These are phyloP conservation scores for Corinectria fuckeliana DNA, from an alignment of 2,329 filamentous ascomycete genomes.

Conservation along the genomic window DNA sequence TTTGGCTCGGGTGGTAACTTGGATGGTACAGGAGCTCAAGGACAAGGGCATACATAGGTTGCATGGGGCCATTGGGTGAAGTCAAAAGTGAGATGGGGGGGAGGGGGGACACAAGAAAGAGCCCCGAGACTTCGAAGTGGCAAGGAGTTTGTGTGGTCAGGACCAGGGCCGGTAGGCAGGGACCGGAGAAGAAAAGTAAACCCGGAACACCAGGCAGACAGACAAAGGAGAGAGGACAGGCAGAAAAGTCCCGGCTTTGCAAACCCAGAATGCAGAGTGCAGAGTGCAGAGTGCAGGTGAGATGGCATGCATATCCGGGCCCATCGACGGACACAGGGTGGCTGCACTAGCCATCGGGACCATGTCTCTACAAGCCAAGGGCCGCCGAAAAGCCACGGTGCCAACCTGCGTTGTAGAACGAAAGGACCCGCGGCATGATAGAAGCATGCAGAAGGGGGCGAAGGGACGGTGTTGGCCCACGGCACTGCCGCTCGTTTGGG, in stretches of 20 bases:
- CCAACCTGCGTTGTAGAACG: constrained; percentile 11
- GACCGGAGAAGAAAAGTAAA: constrained; percentile 23
- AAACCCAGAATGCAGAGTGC: not conserved
- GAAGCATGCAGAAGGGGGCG: constrained; percentile 29
- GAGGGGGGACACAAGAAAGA: constrained; percentile 17
- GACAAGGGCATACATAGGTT: constrained; percentile 13
- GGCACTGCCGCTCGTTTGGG: constrained; percentile 9
- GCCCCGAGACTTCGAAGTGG: constrained; percentile 27
- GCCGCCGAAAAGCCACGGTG: constrained; percentile 18
- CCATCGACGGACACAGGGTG: constrained; percentile 38
- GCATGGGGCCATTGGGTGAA: constrained; percentile 19
- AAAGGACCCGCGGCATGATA: constrained; percentile 17
- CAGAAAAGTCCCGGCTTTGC: constrained; percentile 25
- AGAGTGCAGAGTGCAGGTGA: constrained; percentile 30
- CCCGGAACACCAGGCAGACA: constrained; percentile 19
- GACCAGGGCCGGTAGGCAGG: constrained; percentile 24
- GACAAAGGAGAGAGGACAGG: not conserved
- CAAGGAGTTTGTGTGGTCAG: constrained; percentile 26
- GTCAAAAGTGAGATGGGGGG: constrained; percentile 25
- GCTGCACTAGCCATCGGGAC: constrained; percentile 41
- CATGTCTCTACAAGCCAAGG: constrained; percentile 28
- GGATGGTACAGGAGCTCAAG: constrained; percentile 17
- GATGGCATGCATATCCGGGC: constrained; percentile 40
- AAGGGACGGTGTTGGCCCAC: constrained; percentile 25
- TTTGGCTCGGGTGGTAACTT: constrained; percentile 9